Percentiles rank a stretch among this genome's conserved stretches.
phyloP scores from a whole-genome alignment of 306 rosid genomes.

The Dryas alaskensis region DNA sequence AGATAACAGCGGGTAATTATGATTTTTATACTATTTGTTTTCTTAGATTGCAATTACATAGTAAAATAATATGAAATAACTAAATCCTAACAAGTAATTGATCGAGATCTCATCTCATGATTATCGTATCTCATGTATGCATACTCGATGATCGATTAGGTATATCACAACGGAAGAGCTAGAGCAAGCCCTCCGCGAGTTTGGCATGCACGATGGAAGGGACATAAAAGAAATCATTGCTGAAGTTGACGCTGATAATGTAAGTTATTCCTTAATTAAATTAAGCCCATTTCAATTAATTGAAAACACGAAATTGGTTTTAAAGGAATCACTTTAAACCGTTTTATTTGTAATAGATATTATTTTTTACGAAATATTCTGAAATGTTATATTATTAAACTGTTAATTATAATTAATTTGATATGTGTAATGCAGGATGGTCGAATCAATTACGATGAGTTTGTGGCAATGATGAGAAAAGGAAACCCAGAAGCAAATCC shows the following conservation, averaged over 20 bases:
- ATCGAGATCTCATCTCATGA: neutral
- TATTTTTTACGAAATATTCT: too few relatives aligned
- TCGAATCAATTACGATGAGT: constrained; percentile 85
- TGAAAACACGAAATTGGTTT: neutral
- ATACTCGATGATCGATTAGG: constrained; percentile 28
- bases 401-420: neutral
- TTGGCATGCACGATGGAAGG: constrained; percentile 82
- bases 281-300: neutral
- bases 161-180: constrained; percentile 81
- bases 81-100: too few relatives aligned
- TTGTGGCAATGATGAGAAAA: constrained; percentile 94
- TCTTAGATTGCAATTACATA: neutral
- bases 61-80: neutral
- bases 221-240: constrained; percentile 77
- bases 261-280: constrained; percentile 28
- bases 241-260: constrained; percentile 86
- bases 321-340: too few relatives aligned
- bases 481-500: constrained; percentile 67
- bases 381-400: too few relatives aligned
- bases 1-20: constrained; percentile 80
- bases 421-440: constrained; percentile 63
- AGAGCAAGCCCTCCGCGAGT: constrained; percentile 87
- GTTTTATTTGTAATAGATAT: too few relatives aligned
- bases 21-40: neutral
- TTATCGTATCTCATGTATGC: too few relatives aligned